A percentile compares a stretch with the other conserved stretches of the same genome.
Evolutionary conservation across 306 rosid genomes (phyloP).

Genomic region (Vicia faba): DNA sequence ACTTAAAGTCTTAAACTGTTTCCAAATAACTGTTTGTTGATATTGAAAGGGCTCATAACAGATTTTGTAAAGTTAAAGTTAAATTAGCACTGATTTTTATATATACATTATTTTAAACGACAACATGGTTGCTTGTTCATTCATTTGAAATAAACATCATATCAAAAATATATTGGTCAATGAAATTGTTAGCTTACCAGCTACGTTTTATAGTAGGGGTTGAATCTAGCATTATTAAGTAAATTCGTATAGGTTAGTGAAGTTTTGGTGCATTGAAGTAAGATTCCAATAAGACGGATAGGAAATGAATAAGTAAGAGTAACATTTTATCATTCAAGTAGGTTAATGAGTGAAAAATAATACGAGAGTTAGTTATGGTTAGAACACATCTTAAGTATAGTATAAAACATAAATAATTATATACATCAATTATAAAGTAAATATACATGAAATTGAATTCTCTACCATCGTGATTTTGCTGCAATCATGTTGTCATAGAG

Average conservation of each 20-base stretch:
- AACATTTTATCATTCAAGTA: too few relatives aligned
- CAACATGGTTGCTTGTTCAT: constrained; percentile 20
- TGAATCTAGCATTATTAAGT: constrained; percentile 28
- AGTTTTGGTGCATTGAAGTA: too few relatives aligned
- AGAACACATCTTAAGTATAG: too few relatives aligned
- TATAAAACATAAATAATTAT: too few relatives aligned
- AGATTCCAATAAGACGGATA: too few relatives aligned
- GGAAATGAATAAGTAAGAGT: too few relatives aligned
- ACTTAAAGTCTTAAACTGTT: constrained; percentile 26
- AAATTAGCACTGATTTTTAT: constrained; percentile 8
- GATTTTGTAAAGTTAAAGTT: constrained; percentile 29
- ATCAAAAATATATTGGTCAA: constrained; percentile 9
- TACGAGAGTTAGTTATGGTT: too few relatives aligned
- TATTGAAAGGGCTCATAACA: constrained; percentile 26
- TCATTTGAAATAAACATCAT: constrained; percentile 24
- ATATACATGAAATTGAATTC: too few relatives aligned
- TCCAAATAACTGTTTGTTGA: constrained; percentile 37
- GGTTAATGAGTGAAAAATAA: too few relatives aligned
- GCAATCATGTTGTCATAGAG: too few relatives aligned
- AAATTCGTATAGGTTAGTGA: background rate
- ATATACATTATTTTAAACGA: constrained; percentile 27
- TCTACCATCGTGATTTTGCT: too few relatives aligned
- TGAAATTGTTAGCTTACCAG: constrained; percentile 27
- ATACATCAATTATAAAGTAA: too few relatives aligned
- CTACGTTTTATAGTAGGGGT: constrained; percentile 16